Conservation (phyloP, 2,329 filamentous ascomycete genomes). For the Amylocarpus encephaloides region DNA sequence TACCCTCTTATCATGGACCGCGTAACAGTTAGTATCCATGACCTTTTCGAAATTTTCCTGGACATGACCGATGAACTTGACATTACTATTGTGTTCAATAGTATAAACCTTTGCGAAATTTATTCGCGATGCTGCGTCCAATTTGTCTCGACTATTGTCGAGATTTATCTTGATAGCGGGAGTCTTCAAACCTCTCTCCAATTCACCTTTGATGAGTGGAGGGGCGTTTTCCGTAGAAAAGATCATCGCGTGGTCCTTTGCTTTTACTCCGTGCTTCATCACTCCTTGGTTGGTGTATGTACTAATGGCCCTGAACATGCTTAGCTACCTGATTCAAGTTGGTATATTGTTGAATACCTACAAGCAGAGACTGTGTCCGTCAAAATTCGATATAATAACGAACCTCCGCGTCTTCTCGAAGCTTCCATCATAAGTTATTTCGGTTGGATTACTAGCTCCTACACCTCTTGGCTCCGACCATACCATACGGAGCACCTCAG, state of each 20-base stretch:
- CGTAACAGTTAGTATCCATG: conserved; percentile 10
- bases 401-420: conserved; percentile 12
- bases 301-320: conserved; percentile 17
- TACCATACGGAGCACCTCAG: too few relatives aligned
- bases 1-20: too few relatives aligned
- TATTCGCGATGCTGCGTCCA: conserved; percentile 10
- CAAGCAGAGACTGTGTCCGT: conserved; percentile 17
- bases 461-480: too few relatives aligned
- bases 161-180: conserved; percentile 1
- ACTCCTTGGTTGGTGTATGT: conserved; percentile 15
- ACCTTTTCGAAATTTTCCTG: conserved; percentile 1
- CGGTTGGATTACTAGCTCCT: too few relatives aligned
- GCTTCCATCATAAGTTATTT: neutral
- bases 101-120: conserved; percentile 26
- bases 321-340: neutral
- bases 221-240: conserved; percentile 1
- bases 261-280: conserved; percentile 14
- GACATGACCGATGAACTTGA: conserved; percentile 20
- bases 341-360: conserved; percentile 2
- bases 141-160: neutral
- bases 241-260: conserved; percentile 14
- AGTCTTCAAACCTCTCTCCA: neutral
- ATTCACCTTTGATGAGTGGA: conserved; percentile 1
- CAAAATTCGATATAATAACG: neutral
- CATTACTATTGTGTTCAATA: conserved; percentile 22